Percentiles rank a stretch among this genome's conserved stretches.
Evolutionary conservation across 257 asterid genomes (phyloP).

Genomic region (Parsonsia alboflavescens): DNA sequence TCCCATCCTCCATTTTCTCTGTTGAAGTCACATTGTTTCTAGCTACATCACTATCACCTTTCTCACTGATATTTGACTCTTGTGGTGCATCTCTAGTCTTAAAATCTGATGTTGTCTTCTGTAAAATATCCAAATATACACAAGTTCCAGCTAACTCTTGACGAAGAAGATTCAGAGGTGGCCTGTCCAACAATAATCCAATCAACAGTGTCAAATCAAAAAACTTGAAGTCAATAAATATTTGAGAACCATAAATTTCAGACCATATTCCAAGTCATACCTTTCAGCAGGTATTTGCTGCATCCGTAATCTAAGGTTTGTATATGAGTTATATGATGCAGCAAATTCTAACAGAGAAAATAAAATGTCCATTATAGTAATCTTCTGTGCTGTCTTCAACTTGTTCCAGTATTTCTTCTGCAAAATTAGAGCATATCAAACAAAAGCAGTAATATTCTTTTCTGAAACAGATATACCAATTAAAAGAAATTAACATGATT

Average conservation of each 20-base stretch:
- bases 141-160: conserved; percentile 94
- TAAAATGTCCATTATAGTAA: conserved; percentile 76
- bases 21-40: not conserved
- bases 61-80: conserved; percentile 18
- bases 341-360: conserved; percentile 88
- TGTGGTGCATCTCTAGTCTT: conserved; percentile 18
- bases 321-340: conserved; percentile 90
- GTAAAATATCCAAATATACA: conserved; percentile 87
- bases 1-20: conserved; percentile 48
- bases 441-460: conserved; percentile 9
- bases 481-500: not conserved
- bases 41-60: conserved; percentile 16
- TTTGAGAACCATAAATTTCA: conserved; percentile 8
- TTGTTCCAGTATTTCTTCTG: conserved; percentile 94
- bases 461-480: not conserved
- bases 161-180: conserved; percentile 94
- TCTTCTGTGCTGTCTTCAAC: conserved; percentile 70
- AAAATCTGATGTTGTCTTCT: conserved; percentile 58
- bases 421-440: conserved; percentile 26
- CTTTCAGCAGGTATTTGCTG: conserved; percentile 79
- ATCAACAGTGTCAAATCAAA: conserved; percentile 10
- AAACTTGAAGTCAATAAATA: conserved; percentile 13
- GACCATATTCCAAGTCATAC: conserved; percentile 31
- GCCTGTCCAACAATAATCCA: conserved; percentile 48
- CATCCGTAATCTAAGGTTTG: conserved; percentile 84